Base-by-base conservation (phyloP, 805 yeast genomes). In the Wickerhamomyces alni region DNA sequence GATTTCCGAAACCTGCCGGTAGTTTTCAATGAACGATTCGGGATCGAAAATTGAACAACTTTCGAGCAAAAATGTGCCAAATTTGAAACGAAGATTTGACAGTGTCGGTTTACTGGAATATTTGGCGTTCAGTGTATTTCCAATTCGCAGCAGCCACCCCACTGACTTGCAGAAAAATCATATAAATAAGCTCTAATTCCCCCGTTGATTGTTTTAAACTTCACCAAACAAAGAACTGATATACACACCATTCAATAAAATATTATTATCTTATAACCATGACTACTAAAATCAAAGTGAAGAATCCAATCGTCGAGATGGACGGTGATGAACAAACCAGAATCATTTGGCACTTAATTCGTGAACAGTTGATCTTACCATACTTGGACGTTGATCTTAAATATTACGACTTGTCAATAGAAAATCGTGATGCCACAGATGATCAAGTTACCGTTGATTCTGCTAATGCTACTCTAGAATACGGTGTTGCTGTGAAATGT, bases 321-420 rank as follows among this genome's bases (percentile, higher is more conserved):
- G 98, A 91, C 56, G 98, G 98, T 48, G 98, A 91, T 65, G 98
- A 91, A 67, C 87, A 84, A 86, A 91, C 98, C 59, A 75, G 97
- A 61, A 87, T 91, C 63, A 91, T 91, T 70, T 91, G 98, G 98
- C 74, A 86, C 52, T 64, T 80, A 54, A 91, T 91, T 66, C 86
- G 83, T 62, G 91, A 87, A 50, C 77, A 87, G 65, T 75, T 91
- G 63, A 80, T 91, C 57, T 66, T 74, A 38, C 98, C 98, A 22
- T 89, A 78, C 63, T 68, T 91, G 55, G 85, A 91, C 55, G 73
- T 91, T 38, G 94, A 91, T 57, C 74, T 91, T 61, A 82, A 87
- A 63, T 91, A 91, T 70, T 91, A 85, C 68, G 98, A 91, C 61
- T 71, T 91, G 47, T 87, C 95, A 26, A 82, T 91, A 47, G 82